phyloP scores from a whole-genome alignment of 495 filamentous ascomycete genomes.

The Hypoxylon fuscum region DNA sequence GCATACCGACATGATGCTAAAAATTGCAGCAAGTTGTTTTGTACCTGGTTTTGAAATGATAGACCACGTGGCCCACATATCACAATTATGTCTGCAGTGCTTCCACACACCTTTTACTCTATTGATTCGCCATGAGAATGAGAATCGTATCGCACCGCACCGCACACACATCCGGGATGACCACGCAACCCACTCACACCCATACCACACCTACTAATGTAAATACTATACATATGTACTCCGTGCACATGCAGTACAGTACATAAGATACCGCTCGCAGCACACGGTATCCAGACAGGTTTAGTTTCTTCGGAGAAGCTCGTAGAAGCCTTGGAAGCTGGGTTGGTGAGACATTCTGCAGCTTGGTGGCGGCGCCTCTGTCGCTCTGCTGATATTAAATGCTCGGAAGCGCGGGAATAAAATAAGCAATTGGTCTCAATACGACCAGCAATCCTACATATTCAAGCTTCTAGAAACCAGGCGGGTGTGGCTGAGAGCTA shows the following conservation, averaged over 20 bases:
- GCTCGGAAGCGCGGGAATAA: no score
- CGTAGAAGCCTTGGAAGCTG: no score
- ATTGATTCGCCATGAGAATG: background rate
- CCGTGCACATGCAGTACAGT: no score
- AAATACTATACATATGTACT: no score
- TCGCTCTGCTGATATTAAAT: no score
- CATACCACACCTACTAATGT: no score
- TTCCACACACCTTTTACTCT: background rate
- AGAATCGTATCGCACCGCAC: background rate
- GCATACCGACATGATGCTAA: background rate
- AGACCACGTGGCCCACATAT: slow-evolving; percentile 32
- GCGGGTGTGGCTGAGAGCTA: slow-evolving; percentile 26
- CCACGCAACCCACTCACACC: no score
- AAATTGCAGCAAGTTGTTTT: background rate
- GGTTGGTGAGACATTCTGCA: no score
- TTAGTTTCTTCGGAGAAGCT: no score
- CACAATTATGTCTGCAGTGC: background rate
- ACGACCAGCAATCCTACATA: slow-evolving; percentile 20
- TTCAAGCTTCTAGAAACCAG: slow-evolving; percentile 25
- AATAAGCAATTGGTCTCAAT: slow-evolving; percentile 18
- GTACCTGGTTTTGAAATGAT: slow-evolving; percentile 18
- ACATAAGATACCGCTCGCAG: no score
- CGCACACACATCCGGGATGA: background rate
- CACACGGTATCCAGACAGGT: no score
- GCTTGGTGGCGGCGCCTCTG: no score